Evolutionary conservation across 768 basidiomycete species (phyloP).

Genomic region (Pluteus cervinus): DNA sequence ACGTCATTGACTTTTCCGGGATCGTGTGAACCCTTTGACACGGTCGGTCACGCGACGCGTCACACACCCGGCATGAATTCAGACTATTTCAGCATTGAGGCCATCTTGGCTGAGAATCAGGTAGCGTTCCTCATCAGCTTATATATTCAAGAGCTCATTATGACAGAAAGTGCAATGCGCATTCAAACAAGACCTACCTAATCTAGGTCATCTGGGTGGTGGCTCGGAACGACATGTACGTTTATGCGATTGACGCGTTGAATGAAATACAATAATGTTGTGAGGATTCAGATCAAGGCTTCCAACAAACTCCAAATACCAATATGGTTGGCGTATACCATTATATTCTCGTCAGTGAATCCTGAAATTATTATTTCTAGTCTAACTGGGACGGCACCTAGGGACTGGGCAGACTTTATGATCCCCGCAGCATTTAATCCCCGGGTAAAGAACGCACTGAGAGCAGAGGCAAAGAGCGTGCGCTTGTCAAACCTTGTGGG

Average conservation of each 20-base stretch:
- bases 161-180: slow-evolving; percentile 87
- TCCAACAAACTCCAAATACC: slow-evolving; percentile 78
- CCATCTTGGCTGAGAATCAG: slow-evolving; percentile 90
- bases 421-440: slow-evolving; percentile 73
- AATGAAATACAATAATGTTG: too few relatives aligned
- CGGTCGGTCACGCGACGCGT: too few relatives aligned
- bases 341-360: slow-evolving; percentile 65
- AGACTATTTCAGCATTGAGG: slow-evolving; percentile 91
- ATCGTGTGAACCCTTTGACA: too few relatives aligned
- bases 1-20: too few relatives aligned
- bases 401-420: slow-evolving; percentile 86
- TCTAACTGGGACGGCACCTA: slow-evolving; percentile 16
- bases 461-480: slow-evolving; percentile 84
- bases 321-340: slow-evolving; percentile 85
- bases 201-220: slow-evolving; percentile 86
- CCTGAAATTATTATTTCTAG: not conserved
- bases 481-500: slow-evolving; percentile 80
- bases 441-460: slow-evolving; percentile 80
- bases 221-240: slow-evolving; percentile 79
- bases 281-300: slow-evolving; percentile 69
- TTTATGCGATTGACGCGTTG: too few relatives aligned
- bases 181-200: slow-evolving; percentile 79
- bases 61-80: too few relatives aligned
- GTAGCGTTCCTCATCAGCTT: slow-evolving; percentile 24
- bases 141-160: not conserved